Percentiles rank a stretch among this genome's conserved stretches.
phyloP scores from a whole-genome alignment of 331 rosid genomes.

The Rosa hybrid region DNA sequence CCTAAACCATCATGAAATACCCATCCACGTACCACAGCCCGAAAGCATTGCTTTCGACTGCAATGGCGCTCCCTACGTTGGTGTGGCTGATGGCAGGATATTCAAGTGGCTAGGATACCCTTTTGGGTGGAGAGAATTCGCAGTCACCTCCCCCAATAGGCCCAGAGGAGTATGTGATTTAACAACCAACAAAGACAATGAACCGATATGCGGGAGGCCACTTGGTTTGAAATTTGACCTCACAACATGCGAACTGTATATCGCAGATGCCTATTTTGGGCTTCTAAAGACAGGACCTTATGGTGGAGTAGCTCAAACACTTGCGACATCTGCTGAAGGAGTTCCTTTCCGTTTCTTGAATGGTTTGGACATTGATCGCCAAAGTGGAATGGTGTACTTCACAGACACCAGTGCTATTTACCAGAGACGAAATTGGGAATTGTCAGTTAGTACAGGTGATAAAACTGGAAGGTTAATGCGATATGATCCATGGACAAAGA shows the following conservation, averaged over 20 bases:
- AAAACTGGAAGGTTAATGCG: neutral
- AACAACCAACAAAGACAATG: conserved; percentile 1
- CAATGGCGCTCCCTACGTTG: neutral
- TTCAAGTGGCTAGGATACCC: neutral
- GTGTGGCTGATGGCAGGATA: neutral
- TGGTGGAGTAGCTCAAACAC: conserved; percentile 25
- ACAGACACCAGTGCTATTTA: neutral
- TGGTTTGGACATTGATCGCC: neutral
- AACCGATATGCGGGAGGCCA: conserved; percentile 48
- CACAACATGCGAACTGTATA: conserved; percentile 36
- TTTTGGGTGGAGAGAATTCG: neutral
- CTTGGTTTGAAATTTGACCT: conserved; percentile 42
- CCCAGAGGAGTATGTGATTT: neutral
- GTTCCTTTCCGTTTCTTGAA: neutral
- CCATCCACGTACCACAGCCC: neutral
- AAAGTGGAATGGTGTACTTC: neutral
- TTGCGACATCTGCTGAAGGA: neutral
- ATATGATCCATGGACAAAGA: neutral
- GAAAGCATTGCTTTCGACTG: neutral
- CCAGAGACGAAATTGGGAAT: neutral
- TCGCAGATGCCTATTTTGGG: conserved; percentile 48
- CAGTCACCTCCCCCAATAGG: neutral
- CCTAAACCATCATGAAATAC: neutral
- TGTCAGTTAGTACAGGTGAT: neutral
- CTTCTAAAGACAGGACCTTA: conserved; percentile 28